Evolutionary conservation across 768 basidiomycete genomes (phyloP).

Genomic region (Amanita molliuscula): DNA sequence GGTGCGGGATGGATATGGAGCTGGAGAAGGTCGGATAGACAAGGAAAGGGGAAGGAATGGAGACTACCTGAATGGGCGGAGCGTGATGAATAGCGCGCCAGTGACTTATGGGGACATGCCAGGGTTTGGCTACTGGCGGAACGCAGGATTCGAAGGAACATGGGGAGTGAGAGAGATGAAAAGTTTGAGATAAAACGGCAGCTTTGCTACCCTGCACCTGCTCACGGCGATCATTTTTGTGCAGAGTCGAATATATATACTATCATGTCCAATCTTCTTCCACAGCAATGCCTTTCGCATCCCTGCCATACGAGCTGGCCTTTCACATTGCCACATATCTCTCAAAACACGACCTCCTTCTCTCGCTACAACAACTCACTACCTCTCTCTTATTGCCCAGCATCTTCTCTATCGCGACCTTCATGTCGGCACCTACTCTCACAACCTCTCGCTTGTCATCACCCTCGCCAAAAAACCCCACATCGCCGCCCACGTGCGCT

Average conservation of each 20-base stretch:
- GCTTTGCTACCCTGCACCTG: constrained; percentile 13
- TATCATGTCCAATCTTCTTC: constrained; percentile 14
- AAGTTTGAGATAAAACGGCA: constrained; percentile 6
- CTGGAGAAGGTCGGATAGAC: constrained; percentile 21
- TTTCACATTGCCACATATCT: constrained; percentile 33
- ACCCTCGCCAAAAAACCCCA: constrained; percentile 48
- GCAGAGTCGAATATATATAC: background rate
- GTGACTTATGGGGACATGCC: constrained; percentile 9
- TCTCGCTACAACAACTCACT: constrained; percentile 33
- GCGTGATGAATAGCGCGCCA: constrained; percentile 9
- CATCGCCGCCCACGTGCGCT: constrained; percentile 52
- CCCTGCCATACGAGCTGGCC: constrained; percentile 54
- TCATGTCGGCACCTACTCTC: constrained; percentile 29
- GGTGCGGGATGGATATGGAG: constrained; percentile 49
- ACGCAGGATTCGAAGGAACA: constrained; percentile 7
- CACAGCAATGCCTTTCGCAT: constrained; percentile 31
- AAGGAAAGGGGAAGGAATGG: constrained; percentile 11
- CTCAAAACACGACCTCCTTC: constrained; percentile 30
- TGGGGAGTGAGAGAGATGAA: constrained; percentile 9
- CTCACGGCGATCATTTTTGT: constrained; percentile 27
- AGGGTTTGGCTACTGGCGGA: constrained; percentile 6
- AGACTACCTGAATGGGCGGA: constrained; percentile 27
- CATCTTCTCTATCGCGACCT: constrained; percentile 56
- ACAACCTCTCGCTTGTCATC: constrained; percentile 37
- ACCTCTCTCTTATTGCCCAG: constrained; percentile 39